Evolutionary conservation across 2,329 filamentous ascomycete genomes (phyloP).

Genomic region (Dactylellina drechsleri): DNA sequence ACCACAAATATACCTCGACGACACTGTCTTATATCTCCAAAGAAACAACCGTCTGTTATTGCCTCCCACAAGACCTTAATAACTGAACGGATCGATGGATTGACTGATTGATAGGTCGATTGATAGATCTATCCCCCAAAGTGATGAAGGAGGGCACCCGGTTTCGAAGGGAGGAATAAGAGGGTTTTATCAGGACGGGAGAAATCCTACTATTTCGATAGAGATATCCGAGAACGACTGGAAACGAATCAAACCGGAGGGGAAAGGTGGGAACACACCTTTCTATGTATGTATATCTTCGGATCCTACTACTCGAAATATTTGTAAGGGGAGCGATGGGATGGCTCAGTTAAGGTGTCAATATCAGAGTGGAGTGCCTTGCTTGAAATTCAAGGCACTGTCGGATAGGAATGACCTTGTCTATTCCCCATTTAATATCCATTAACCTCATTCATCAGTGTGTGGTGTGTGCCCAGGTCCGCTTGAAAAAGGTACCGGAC

Average conservation of each 20-base stretch:
- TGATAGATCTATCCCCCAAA: constrained; percentile 1
- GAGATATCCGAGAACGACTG: constrained; percentile 44
- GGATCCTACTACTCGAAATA: constrained; percentile 48
- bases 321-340: constrained; percentile 25
- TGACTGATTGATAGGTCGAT: background rate
- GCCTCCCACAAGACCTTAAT: background rate
- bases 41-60: too few relatives aligned
- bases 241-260: constrained; percentile 36
- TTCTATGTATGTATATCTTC: constrained; percentile 19
- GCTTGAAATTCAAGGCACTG: constrained; percentile 37
- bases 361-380: constrained; percentile 33
- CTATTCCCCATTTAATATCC: constrained; percentile 18
- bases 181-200: constrained; percentile 40
- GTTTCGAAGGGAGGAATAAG: constrained; percentile 19
- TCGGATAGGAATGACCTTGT: constrained; percentile 51
- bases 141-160: constrained; percentile 19
- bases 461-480: constrained; percentile 26
- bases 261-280: constrained; percentile 16
- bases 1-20: background rate
- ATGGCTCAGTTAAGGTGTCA: constrained; percentile 43
- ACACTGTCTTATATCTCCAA: background rate
- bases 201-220: constrained; percentile 41
- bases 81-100: background rate
- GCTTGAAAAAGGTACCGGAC: constrained; percentile 50
- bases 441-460: constrained; percentile 36